Conservation (phyloP, 139 green algal genomes). For the Picochlorum costavermella region DNA sequence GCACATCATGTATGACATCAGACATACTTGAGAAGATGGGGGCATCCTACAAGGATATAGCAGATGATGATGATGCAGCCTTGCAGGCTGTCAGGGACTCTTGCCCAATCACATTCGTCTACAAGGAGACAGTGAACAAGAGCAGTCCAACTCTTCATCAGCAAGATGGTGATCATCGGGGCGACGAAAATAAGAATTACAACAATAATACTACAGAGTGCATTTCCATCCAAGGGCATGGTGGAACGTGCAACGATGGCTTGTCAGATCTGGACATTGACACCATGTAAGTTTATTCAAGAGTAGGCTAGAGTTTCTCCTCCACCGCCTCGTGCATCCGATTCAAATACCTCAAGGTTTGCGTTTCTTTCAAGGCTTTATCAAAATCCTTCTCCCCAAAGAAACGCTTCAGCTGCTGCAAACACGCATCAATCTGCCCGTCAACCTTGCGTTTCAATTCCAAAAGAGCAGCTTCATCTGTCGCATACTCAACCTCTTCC, state of each 20-base stretch:
- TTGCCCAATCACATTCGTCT: neutral
- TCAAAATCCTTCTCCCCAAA: slow-evolving; percentile 1
- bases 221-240: too few species aligned
- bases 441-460: neutral
- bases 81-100: neutral
- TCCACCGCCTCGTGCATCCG: neutral
- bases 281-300: neutral
- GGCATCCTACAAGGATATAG: neutral
- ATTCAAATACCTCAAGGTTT: neutral
- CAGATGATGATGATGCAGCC: slow-evolving; percentile 34
- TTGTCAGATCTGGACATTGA: neutral
- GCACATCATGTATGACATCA: slow-evolving; percentile 34
- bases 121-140: neutral
- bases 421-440: neutral
- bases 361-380: neutral
- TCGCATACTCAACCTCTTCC: slow-evolving; percentile 1
- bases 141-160: neutral
- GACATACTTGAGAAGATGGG: slow-evolving; percentile 34
- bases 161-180: too few species aligned
- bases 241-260: too few species aligned
- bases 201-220: too few species aligned
- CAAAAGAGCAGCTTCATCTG: slow-evolving; percentile 2
- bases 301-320: neutral
- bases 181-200: too few species aligned
- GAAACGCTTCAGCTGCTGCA: neutral